A percentile compares a stretch with the other conserved stretches of the same genome.
phyloP scores from a whole-genome alignment of 345 rosid genomes.

The Salix viminalis region DNA sequence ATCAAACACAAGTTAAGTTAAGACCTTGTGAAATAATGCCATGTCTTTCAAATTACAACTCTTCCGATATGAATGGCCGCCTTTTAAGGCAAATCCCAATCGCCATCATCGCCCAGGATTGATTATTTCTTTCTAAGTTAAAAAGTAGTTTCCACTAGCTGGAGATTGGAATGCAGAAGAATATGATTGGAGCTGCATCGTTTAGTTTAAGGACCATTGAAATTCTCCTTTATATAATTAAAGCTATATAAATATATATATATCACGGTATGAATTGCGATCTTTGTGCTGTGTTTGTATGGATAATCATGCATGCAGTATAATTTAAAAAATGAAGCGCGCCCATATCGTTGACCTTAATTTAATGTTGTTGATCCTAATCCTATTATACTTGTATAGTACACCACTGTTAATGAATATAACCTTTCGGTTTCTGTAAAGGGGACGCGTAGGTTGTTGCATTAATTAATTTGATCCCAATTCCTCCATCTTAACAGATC shows the following conservation, averaged over 20 bases:
- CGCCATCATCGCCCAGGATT: neutral
- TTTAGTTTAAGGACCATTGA: slow-evolving; percentile 23
- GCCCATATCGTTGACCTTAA: slow-evolving; percentile 13
- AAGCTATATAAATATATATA: no score
- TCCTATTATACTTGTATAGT: neutral
- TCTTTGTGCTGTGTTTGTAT: neutral
- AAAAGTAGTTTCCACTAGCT: slow-evolving; percentile 13
- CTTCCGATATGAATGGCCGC: neutral
- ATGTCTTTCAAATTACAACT: neutral
- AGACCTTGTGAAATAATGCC: no score
- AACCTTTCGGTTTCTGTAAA: neutral
- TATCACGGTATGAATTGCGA: neutral
- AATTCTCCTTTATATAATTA: slow-evolving; percentile 10
- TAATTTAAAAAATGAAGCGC: neutral
- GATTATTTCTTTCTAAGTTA: slow-evolving; percentile 12
- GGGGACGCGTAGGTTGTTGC: neutral
- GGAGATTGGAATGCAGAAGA: slow-evolving; percentile 21
- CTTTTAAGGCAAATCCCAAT: slow-evolving; percentile 9
- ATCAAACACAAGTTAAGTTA: no score
- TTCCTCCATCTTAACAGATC: neutral
- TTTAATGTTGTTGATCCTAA: neutral
- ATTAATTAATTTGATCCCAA: neutral
- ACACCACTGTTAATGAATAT: neutral
- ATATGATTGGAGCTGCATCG: slow-evolving; percentile 18
- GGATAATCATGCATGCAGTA: neutral